Evolutionary conservation across 83 land plant genomes (phyloP).

Genomic region (Picea mariana): DNA sequence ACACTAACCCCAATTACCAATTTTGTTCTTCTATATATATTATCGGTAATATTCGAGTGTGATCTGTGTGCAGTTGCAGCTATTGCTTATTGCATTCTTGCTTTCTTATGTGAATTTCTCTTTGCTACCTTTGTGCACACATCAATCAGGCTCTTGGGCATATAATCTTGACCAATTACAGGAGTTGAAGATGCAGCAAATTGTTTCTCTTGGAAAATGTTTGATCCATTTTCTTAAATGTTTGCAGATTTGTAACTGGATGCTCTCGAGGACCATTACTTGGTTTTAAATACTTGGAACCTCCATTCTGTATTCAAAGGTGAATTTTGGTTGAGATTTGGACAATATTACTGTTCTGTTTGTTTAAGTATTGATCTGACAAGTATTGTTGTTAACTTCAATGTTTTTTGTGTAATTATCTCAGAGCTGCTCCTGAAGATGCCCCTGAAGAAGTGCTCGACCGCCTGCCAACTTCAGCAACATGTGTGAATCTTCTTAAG

Average conservation of each 20-base stretch:
- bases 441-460: slow-evolving; percentile 77
- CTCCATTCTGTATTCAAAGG: slow-evolving; percentile 92
- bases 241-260: slow-evolving; percentile 90
- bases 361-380: neutral
- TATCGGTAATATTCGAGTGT: no score
- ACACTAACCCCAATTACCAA: no score
- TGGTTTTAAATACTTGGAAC: slow-evolving; percentile 94
- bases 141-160: no score
- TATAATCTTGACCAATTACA: no score
- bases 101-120: no score
- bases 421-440: slow-evolving; percentile 76
- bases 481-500: slow-evolving; percentile 96
- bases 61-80: no score
- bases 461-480: slow-evolving; percentile 93
- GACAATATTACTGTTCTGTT: neutral
- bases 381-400: neutral
- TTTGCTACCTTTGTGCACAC: no score
- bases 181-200: neutral
- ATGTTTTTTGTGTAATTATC: slow-evolving; percentile 2
- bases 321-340: slow-evolving; percentile 21
- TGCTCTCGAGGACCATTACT: slow-evolving; percentile 97
- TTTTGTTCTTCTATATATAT: no score
- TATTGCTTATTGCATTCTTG: no score
- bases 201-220: neutral
- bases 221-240: neutral